A percentile compares a stretch with the other conserved stretches of the same genome.
phyloP scores from a whole-genome alignment of 1,139 yeast genomes.

The Blastobotrys aristatus region DNA sequence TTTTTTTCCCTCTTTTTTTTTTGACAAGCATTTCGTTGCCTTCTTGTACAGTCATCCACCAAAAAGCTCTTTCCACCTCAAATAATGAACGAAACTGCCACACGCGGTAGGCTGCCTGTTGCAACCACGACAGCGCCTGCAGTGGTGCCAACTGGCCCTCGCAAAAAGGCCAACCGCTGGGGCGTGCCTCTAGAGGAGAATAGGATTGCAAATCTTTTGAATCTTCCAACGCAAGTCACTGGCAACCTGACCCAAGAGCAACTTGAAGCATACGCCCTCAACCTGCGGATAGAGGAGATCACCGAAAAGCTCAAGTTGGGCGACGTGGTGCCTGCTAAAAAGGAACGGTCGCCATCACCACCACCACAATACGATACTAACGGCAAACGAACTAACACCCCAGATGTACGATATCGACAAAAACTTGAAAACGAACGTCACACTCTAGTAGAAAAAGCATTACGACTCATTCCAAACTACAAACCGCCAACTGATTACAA shows the following conservation, averaged over 20 bases:
- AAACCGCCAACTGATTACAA: slow-evolving; percentile 75
- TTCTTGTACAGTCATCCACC: not conserved
- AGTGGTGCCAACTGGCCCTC: not conserved
- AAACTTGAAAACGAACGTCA: slow-evolving; percentile 76
- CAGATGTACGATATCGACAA: slow-evolving; percentile 61
- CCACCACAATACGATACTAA: slow-evolving; percentile 82
- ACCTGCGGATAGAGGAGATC: slow-evolving; percentile 76
- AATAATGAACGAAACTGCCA: slow-evolving; percentile 5
- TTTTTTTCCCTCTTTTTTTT: not conserved
- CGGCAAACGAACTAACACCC: slow-evolving; percentile 82
- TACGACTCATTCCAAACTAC: slow-evolving; percentile 69
- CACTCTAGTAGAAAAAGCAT: slow-evolving; percentile 65
- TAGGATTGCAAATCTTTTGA: slow-evolving; percentile 30
- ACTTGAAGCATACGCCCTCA: slow-evolving; percentile 70
- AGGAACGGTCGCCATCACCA: slow-evolving; percentile 70
- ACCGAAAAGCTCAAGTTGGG: slow-evolving; percentile 50
- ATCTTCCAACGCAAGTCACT: slow-evolving; percentile 40
- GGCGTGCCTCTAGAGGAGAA: slow-evolving; percentile 22
- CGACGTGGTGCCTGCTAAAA: slow-evolving; percentile 39
- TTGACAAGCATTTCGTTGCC: not conserved
- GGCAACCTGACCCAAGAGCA: slow-evolving; percentile 78
- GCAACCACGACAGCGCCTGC: not conserved
- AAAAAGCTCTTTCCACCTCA: not conserved
- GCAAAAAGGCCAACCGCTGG: slow-evolving; percentile 9
- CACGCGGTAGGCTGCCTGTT: not conserved